Percentiles rank a stretch among this genome's conserved stretches.
phyloP scores from a whole-genome alignment of 148 eudicot species.

The Rhododendron ferrugineum region DNA sequence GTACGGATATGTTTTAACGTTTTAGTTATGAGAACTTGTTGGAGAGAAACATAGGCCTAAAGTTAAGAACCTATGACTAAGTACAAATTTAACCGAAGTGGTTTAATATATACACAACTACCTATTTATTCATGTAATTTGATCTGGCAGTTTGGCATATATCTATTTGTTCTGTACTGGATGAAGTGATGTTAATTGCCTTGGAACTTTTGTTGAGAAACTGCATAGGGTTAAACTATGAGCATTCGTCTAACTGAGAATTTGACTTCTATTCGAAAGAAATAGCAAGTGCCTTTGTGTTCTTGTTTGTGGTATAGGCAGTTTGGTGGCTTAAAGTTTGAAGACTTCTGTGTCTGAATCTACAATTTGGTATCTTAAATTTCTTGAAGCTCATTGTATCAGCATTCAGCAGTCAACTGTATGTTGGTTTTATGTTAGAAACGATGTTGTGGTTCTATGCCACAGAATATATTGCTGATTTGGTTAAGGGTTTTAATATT shows the following conservation, averaged over 20 bases:
- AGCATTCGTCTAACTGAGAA: background rate
- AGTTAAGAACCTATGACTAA: background rate
- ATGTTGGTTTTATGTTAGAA: background rate
- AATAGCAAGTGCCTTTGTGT: background rate
- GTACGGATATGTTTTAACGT: background rate
- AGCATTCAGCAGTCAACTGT: background rate
- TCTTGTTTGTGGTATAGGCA: background rate
- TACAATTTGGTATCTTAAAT: background rate
- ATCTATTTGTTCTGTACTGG: background rate
- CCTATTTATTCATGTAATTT: background rate
- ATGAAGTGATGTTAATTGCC: conserved; percentile 1
- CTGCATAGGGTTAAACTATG: background rate
- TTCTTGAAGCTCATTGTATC: background rate
- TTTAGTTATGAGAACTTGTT: background rate
- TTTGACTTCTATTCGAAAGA: background rate
- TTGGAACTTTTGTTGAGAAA: background rate
- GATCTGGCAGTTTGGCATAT: background rate
- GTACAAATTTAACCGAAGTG: background rate
- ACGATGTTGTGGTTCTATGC: background rate
- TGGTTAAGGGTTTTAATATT: background rate
- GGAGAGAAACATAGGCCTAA: background rate
- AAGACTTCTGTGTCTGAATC: background rate
- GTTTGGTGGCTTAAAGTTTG: background rate
- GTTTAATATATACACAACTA: background rate
- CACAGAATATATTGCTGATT: background rate